Conservation (phyloP, 148 eudicot species). For the Polygonum maritimum region DNA sequence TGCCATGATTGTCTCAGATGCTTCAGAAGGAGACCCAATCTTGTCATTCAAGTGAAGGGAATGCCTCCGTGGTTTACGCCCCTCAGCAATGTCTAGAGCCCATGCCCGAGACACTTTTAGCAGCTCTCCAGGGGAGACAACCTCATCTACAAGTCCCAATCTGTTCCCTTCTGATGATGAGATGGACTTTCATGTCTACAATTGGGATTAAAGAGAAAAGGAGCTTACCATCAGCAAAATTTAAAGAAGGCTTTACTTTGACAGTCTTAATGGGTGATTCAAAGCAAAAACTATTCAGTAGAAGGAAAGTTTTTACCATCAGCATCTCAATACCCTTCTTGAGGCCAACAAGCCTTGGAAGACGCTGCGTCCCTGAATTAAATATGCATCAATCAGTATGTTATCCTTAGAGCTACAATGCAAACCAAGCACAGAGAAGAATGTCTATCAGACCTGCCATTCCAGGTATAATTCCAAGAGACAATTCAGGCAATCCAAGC, state of each 20-base stretch:
- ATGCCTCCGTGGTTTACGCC: slow-evolving; percentile 72
- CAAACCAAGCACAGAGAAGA: background rate
- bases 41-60: slow-evolving; percentile 73
- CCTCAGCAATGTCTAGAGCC: slow-evolving; percentile 76
- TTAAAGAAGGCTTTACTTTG: background rate
- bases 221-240: background rate
- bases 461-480: slow-evolving; percentile 93
- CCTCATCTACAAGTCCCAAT: slow-evolving; percentile 78
- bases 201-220: background rate
- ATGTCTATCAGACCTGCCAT: slow-evolving; percentile 47
- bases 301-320: slow-evolving; percentile 47
- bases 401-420: background rate
- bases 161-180: slow-evolving; percentile 69
- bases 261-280: background rate
- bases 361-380: slow-evolving; percentile 78
- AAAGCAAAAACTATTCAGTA: background rate
- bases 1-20: slow-evolving; percentile 35
- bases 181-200: slow-evolving; percentile 65
- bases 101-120: slow-evolving; percentile 59
- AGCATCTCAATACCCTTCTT: slow-evolving; percentile 70
- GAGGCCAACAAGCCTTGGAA: slow-evolving; percentile 86
- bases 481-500: slow-evolving; percentile 82
- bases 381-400: background rate
- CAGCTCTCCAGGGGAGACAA: slow-evolving; percentile 61
- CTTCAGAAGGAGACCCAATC: slow-evolving; percentile 63